These are phyloP conservation scores for Lathyrus aphaca DNA, from an alignment of 306 rosid species.

Conservation along the genomic window DNA sequence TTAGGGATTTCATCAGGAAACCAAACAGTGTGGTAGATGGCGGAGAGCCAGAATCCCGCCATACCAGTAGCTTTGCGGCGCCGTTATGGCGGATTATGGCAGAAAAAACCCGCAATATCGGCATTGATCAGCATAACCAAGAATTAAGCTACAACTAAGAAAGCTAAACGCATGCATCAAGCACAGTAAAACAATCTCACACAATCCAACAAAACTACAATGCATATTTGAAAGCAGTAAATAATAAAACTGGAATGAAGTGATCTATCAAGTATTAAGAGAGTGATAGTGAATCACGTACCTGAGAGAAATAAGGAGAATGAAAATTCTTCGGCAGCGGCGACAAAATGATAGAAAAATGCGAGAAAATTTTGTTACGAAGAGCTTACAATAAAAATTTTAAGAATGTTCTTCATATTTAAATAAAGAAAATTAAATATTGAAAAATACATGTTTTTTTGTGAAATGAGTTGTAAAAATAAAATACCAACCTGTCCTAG, in stretches of 20 bases:
- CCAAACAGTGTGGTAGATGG: neutral
- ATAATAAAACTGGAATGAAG: slow-evolving; percentile 17
- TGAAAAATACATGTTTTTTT: neutral
- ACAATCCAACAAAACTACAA: neutral
- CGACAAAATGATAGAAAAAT: slow-evolving; percentile 67
- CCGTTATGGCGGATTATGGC: too few species aligned
- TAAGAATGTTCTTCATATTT: neutral
- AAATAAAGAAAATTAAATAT: neutral
- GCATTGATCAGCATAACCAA: slow-evolving; percentile 33
- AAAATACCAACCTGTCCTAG: neutral
- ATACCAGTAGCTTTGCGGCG: too few species aligned
- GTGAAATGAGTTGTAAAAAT: neutral
- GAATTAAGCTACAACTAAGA: slow-evolving; percentile 24
- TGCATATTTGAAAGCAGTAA: slow-evolving; percentile 22
- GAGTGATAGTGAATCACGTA: slow-evolving; percentile 50
- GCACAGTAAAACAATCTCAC: slow-evolving; percentile 18
- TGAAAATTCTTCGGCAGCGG: slow-evolving; percentile 48
- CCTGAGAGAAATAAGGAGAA: slow-evolving; percentile 43
- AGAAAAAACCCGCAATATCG: too few species aligned
- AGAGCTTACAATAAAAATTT: neutral
- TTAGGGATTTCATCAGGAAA: neutral
- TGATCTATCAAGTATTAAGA: slow-evolving; percentile 50
- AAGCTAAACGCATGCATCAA: slow-evolving; percentile 32
- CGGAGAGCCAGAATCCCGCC: too few species aligned
- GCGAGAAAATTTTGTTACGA: slow-evolving; percentile 51